Conservation (phyloP, 1,284 basidiomycete genomes). For the Bondarzewia mesenterica region DNA sequence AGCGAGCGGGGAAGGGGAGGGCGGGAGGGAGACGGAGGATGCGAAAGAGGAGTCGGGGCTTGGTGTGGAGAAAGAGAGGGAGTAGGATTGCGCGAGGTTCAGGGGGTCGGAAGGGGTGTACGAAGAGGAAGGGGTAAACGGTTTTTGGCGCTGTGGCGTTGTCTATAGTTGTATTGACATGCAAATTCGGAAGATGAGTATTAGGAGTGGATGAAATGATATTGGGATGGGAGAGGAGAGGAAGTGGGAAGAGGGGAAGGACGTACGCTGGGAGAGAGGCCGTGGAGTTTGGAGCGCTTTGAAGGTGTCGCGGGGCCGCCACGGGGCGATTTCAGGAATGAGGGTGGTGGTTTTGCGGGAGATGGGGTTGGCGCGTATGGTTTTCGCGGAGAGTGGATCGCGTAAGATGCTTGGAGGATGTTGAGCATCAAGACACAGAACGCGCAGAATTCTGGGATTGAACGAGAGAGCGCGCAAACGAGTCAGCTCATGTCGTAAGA, state of each 20-base stretch:
- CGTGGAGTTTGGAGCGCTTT: constrained; percentile 7
- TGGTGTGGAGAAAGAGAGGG: constrained; percentile 10
- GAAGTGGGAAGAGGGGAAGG: background rate
- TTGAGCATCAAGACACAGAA: constrained; percentile 9
- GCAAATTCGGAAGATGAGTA: background rate
- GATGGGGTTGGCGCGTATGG: constrained; percentile 10
- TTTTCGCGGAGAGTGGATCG: constrained; percentile 10
- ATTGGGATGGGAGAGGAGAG: background rate
- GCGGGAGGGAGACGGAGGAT: constrained; percentile 14
- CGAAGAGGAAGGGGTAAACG: constrained; percentile 7
- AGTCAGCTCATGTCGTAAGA: background rate
- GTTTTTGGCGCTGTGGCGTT: constrained; percentile 13
- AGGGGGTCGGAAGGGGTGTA: constrained; percentile 9
- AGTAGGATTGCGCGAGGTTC: constrained; percentile 13
- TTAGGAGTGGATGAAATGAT: background rate
- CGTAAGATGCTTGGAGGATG: constrained; percentile 11
- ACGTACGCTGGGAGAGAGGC: constrained; percentile 12
- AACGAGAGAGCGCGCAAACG: no score
- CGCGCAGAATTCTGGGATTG: constrained; percentile 8
- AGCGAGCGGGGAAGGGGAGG: constrained; percentile 15
- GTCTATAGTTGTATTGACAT: background rate
- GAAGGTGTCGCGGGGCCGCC: constrained; percentile 1
- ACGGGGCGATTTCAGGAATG: background rate
- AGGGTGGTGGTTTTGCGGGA: constrained; percentile 5
- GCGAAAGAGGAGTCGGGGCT: constrained; percentile 16